Conservation (phyloP, 2,329 filamentous ascomycete species). For the Microcera coccophila region DNA sequence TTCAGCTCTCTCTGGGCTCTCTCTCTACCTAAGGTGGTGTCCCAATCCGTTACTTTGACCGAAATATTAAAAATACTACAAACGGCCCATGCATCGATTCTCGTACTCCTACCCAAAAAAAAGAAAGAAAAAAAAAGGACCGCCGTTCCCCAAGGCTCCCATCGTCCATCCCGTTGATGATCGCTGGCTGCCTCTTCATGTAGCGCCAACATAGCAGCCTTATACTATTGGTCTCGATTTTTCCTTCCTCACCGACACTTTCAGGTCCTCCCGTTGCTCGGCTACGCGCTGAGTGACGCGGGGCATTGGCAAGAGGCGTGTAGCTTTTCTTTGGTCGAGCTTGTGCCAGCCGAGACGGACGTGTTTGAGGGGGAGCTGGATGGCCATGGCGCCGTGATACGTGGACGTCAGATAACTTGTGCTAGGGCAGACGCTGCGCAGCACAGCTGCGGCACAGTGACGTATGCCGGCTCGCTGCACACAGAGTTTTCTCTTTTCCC, state of each 20-base stretch:
- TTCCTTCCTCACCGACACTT: neutral
- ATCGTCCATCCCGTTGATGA: conserved; percentile 11
- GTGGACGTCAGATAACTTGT: conserved; percentile 22
- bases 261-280: neutral
- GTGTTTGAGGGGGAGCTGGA: neutral
- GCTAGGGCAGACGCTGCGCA: conserved; percentile 14
- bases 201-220: conserved; percentile 15
- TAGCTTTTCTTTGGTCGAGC: neutral
- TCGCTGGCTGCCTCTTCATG: conserved; percentile 9
- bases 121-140: conserved; percentile 7
- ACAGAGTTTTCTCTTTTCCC: neutral
- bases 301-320: neutral
- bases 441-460: conserved; percentile 19
- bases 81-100: neutral
- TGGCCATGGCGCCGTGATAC: conserved; percentile 8
- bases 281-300: neutral
- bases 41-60: conserved; percentile 21
- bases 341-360: neutral
- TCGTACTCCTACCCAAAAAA: conserved; percentile 19
- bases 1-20: conserved; percentile 1
- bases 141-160: conserved; percentile 17
- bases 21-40: conserved; percentile 18
- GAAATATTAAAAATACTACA: conserved; percentile 16
- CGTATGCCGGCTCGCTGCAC: conserved; percentile 18
- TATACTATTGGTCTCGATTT: conserved; percentile 2